Evolutionary conservation across 306 rosid genomes (phyloP), one percentile per base, ranked within the genome.

Genomic region (Prunus salicina): DNA sequence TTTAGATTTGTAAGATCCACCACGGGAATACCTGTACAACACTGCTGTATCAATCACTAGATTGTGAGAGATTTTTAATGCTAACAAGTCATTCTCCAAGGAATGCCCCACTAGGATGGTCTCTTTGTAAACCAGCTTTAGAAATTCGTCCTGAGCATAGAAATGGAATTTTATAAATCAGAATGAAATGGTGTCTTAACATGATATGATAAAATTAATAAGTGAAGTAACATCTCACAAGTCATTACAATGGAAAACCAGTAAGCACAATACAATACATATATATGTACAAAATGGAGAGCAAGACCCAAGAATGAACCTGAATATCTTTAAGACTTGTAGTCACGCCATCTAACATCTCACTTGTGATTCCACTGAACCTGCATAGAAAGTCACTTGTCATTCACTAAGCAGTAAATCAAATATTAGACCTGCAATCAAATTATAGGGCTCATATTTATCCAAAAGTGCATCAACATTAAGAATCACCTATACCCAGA

Each of bases 61-160:
- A 79, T 76, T 84, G 79, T 95, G 99, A 62, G 86, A 80, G 69
- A 91, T 89, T 87, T 91, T 95, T 82, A 95, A 81, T 67, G 99
- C 97, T 63, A 90, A 78, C 64, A 95, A 85, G 84, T 95, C 99
- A 81, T 95, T 95, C 82, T 95, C 99, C 86, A 90, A 62, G 16
- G 99, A 95, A 86, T 95, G 99, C 45, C 99, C 99, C 76, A 92
- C 92, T 47, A 95, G 79, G 73, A 95, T 60, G 43, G 99, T 92
- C 87, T 88, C 99, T 75, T 83, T 87, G 87, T 82, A 82, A 89
- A 92, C 97, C 84, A 92, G 83, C 82, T 92, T 87, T 69, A 79
- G 83, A 83, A 95, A 87, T 72, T 84, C 88, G 82, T 85, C 91
- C 97, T 95, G 88, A 79, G 79, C 52, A 86, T 41, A 45, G 80